These are phyloP conservation scores for Athelia psychrophila DNA, from an alignment of 1,284 basidiomycete species.

Conservation along the genomic window DNA sequence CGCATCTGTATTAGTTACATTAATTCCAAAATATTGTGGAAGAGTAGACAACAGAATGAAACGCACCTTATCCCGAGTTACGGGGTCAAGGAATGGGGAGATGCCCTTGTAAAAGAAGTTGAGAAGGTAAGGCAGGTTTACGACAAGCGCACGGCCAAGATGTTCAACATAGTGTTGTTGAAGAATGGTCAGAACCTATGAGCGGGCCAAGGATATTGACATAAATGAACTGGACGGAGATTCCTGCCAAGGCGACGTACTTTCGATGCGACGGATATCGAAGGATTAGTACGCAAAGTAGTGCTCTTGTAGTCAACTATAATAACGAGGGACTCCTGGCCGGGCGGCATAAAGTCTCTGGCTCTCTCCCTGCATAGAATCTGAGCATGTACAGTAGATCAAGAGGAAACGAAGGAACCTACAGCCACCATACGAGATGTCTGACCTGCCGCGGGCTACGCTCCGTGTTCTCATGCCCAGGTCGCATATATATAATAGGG, in stretches of 20 bases:
- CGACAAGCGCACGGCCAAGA: slow-evolving; percentile 81
- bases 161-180: slow-evolving; percentile 93
- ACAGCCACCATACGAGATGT: slow-evolving; percentile 84
- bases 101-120: slow-evolving; percentile 89
- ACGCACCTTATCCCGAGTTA: slow-evolving; percentile 84
- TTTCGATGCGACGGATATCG: slow-evolving; percentile 75
- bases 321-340: slow-evolving; percentile 79
- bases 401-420: slow-evolving; percentile 29
- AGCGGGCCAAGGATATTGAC: slow-evolving; percentile 1
- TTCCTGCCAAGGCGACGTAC: no score
- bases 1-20: slow-evolving; percentile 54
- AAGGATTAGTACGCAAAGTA: slow-evolving; percentile 78
- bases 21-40: neutral
- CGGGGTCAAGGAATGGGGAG: slow-evolving; percentile 85
- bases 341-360: slow-evolving; percentile 81
- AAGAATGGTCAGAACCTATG: slow-evolving; percentile 74
- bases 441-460: slow-evolving; percentile 73
- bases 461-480: slow-evolving; percentile 80
- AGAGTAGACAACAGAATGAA: neutral
- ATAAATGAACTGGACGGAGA: slow-evolving; percentile 1
- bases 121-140: slow-evolving; percentile 78
- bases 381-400: neutral
- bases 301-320: slow-evolving; percentile 83
- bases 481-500: slow-evolving; percentile 83
- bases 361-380: slow-evolving; percentile 65